These are phyloP conservation scores for Dendrobium nobile DNA, from an alignment of 106 monocot species.

Conservation along the genomic window DNA sequence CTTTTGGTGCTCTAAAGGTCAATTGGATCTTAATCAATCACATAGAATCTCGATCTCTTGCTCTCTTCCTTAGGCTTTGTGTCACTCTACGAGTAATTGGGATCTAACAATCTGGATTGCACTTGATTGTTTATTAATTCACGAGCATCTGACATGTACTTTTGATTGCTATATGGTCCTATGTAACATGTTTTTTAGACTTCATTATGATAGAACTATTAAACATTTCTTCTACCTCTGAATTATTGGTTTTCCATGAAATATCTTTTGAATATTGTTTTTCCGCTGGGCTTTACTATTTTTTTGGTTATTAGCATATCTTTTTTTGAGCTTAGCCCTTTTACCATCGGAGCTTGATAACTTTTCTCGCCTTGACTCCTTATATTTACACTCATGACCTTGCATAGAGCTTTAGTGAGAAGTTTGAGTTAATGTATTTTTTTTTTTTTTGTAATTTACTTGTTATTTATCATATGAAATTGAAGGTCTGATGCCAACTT, in stretches of 20 bases:
- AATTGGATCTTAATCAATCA: no score
- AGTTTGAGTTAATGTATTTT: not conserved
- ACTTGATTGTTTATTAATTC: not conserved
- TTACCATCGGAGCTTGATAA: not conserved
- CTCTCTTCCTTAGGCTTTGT: no score
- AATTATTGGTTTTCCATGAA: not conserved
- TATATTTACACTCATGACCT: not conserved
- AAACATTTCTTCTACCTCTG: not conserved
- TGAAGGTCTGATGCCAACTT: not conserved
- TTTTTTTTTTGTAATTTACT: not conserved
- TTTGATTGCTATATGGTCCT: not conserved
- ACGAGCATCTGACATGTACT: not conserved
- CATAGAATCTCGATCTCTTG: no score
- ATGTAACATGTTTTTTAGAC: not conserved
- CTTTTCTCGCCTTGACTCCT: not conserved
- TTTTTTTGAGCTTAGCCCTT: not conserved
- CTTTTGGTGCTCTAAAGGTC: no score
- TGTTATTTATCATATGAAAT: not conserved
- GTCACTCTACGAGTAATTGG: no score
- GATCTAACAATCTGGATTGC: no score
- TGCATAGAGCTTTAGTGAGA: no score
- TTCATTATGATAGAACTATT: not conserved
- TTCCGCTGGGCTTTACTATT: not conserved
- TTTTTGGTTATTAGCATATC: not conserved
- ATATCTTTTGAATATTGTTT: not conserved